A percentile compares a stretch with the other conserved stretches of the same genome.
These are phyloP conservation scores for Hymenoscyphus occultus DNA, from an alignment of 2,329 filamentous ascomycete species.

Conservation along the genomic window DNA sequence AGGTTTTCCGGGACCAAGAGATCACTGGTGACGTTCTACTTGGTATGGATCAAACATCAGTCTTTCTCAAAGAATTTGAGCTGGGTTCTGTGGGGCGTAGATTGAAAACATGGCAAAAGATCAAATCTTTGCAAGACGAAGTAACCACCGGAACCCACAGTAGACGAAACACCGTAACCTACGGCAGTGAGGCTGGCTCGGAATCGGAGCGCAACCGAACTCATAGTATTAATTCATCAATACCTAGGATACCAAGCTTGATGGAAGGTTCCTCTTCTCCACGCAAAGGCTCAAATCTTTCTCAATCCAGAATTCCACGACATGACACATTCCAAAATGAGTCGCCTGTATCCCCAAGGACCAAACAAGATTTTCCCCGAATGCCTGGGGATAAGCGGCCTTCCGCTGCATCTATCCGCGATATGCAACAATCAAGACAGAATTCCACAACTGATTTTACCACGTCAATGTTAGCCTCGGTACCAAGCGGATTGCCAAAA, in stretches of 20 bases:
- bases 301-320: constrained; percentile 31
- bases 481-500: constrained; percentile 29
- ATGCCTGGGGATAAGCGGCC: constrained; percentile 52
- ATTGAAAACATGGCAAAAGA: constrained; percentile 94
- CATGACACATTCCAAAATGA: constrained; percentile 42
- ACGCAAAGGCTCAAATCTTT: constrained; percentile 29
- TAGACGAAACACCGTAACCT: constrained; percentile 53
- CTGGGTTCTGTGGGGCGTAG: constrained; percentile 85
- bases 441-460: constrained; percentile 58
- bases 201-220: constrained; percentile 48
- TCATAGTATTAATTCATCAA: constrained; percentile 31
- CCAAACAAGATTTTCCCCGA: constrained; percentile 36
- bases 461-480: constrained; percentile 43
- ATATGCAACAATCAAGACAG: constrained; percentile 78
- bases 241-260: constrained; percentile 33
- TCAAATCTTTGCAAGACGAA: constrained; percentile 87
- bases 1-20: constrained; percentile 93
- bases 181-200: constrained; percentile 57
- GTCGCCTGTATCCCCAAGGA: constrained; percentile 42
- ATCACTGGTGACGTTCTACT: constrained; percentile 91
- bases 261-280: constrained; percentile 29
- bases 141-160: constrained; percentile 58
- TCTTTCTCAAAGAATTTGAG: constrained; percentile 95
- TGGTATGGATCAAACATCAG: constrained; percentile 90
- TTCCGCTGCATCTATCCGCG: constrained; percentile 78